phyloP scores from a whole-genome alignment of 257 asterid species.

The Salvia rosmarinus region DNA sequence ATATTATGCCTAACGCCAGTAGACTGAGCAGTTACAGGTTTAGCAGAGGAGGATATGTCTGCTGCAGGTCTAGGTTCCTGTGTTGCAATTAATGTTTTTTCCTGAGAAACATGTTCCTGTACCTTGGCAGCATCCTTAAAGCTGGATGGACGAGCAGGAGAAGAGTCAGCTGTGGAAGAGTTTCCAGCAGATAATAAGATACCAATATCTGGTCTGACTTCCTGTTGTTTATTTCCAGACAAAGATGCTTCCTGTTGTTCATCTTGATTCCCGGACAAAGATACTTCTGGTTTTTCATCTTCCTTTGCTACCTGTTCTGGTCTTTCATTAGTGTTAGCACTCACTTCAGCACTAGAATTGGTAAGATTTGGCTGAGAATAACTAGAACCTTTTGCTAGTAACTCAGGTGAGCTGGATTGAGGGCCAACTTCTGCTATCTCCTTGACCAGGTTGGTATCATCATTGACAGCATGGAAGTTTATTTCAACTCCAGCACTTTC shows the following conservation, averaged over 20 bases:
- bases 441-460: slow-evolving; percentile 32
- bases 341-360: slow-evolving; percentile 35
- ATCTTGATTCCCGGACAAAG: slow-evolving; percentile 35
- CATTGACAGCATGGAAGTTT: slow-evolving; percentile 34
- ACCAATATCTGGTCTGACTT: slow-evolving; percentile 34
- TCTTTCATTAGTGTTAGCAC: slow-evolving; percentile 33
- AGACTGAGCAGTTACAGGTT: slow-evolving; percentile 39
- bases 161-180: slow-evolving; percentile 33
- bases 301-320: slow-evolving; percentile 43
- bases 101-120: slow-evolving; percentile 40
- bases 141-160: slow-evolving; percentile 30
- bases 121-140: slow-evolving; percentile 30
- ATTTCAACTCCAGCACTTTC: slow-evolving; percentile 34
- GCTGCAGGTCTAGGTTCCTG: slow-evolving; percentile 45
- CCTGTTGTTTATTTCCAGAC: slow-evolving; percentile 40
- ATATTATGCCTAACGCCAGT: slow-evolving; percentile 43
- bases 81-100: slow-evolving; percentile 25
- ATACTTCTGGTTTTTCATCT: slow-evolving; percentile 39
- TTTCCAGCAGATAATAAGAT: slow-evolving; percentile 36
- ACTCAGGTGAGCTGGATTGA: slow-evolving; percentile 36
- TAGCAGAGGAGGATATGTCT: slow-evolving; percentile 46
- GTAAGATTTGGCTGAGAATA: slow-evolving; percentile 39
- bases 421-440: slow-evolving; percentile 39
- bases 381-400: slow-evolving; percentile 36
- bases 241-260: slow-evolving; percentile 38